phyloP scores from a whole-genome alignment of 164 flowering plant genomes.

The Vitis rotundifolia region DNA sequence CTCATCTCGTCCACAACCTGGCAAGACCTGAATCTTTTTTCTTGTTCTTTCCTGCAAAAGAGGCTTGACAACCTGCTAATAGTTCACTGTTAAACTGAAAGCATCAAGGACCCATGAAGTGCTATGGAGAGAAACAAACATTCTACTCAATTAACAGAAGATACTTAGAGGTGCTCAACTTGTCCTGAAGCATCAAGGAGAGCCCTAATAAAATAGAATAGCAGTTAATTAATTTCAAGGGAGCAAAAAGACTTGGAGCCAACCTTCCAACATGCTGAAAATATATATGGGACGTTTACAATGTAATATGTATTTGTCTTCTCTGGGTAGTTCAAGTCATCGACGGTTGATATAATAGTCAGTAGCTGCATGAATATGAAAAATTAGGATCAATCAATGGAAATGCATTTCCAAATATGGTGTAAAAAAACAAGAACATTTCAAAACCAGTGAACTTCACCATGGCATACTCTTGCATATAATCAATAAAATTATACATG shows the following conservation, averaged over 20 bases:
- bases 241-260: constrained; percentile 4
- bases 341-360: constrained; percentile 79
- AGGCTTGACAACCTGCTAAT: constrained; percentile 64
- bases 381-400: background rate
- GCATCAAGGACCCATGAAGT: no score
- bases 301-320: constrained; percentile 91
- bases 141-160: background rate
- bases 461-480: no score
- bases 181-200: background rate
- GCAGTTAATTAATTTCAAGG: background rate
- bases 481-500: no score
- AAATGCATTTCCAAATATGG: background rate
- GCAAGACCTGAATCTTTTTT: constrained; percentile 53
- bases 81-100: background rate
- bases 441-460: background rate
- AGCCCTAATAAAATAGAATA: background rate
- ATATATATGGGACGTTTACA: constrained; percentile 90
- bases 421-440: background rate
- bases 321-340: constrained; percentile 98
- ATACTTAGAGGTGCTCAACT: background rate
- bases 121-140: background rate
- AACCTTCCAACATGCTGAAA: constrained; percentile 99
- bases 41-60: constrained; percentile 75
- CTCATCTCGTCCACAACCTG: constrained; percentile 64
- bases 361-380: constrained; percentile 47